phyloP scores from a whole-genome alignment of 371 early-diverging fungal genomes.

The Haplosporangium sp. region DNA sequence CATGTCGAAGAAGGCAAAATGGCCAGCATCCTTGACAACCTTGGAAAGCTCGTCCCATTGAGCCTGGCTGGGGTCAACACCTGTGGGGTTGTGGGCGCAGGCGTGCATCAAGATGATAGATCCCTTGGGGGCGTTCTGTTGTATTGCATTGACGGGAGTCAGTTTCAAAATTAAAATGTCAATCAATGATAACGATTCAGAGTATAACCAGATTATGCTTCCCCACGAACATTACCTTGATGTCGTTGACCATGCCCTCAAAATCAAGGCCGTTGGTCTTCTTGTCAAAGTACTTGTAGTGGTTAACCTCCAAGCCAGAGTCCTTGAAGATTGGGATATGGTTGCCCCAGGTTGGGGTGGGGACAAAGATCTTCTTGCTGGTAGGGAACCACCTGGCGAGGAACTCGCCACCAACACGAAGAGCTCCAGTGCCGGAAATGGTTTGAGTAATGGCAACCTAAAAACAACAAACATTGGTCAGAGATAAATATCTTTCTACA shows the following conservation, averaged over 20 bases:
- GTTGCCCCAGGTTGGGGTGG: slow-evolving; percentile 98
- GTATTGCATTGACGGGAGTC: background rate
- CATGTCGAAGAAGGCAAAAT: slow-evolving; percentile 97
- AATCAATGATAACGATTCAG: background rate
- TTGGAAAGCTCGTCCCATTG: slow-evolving; percentile 94
- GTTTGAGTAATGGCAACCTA: slow-evolving; percentile 92
- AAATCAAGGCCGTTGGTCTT: slow-evolving; percentile 94
- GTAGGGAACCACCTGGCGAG: slow-evolving; percentile 84
- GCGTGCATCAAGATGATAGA: slow-evolving; percentile 96
- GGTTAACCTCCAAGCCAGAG: slow-evolving; percentile 86
- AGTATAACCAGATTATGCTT: too few species aligned
- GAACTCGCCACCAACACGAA: slow-evolving; percentile 95
- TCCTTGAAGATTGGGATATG: slow-evolving; percentile 95
- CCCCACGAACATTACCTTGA: slow-evolving; percentile 63
- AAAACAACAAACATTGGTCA: background rate
- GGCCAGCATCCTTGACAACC: slow-evolving; percentile 83
- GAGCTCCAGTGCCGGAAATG: slow-evolving; percentile 97
- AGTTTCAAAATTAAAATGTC: background rate
- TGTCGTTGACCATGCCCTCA: slow-evolving; percentile 90
- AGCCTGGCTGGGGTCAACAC: slow-evolving; percentile 93
- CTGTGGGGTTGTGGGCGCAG: slow-evolving; percentile 99
- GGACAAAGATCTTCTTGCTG: slow-evolving; percentile 92
- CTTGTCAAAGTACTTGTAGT: slow-evolving; percentile 96
- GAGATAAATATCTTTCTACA: too few species aligned
- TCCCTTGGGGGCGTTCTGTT: slow-evolving; percentile 83